phyloP scores from a whole-genome alignment of 2,329 filamentous ascomycete genomes.

The Gaeumannomyces sp. region DNA sequence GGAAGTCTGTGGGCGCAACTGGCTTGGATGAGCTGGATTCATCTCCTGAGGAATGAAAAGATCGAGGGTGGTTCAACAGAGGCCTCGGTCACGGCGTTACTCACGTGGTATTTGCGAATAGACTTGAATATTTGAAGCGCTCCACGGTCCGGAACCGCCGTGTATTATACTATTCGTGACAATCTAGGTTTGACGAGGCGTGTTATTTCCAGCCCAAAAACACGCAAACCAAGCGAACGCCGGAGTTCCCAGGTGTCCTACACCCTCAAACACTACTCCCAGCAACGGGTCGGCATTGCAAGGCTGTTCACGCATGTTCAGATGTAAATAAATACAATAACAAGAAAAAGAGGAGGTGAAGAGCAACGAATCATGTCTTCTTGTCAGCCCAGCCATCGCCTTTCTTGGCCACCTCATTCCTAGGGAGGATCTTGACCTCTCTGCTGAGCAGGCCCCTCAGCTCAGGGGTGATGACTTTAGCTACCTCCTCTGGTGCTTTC shows the following conservation, averaged over 20 bases:
- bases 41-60: background rate
- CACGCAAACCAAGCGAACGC: background rate
- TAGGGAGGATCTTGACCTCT: constrained; percentile 31
- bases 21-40: background rate
- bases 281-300: background rate
- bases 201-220: background rate
- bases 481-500: constrained; percentile 12
- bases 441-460: constrained; percentile 46
- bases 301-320: background rate
- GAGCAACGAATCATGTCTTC: background rate
- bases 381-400: constrained; percentile 13
- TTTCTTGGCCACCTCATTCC: constrained; percentile 8
- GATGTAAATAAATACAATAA: background rate
- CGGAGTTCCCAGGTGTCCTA: background rate
- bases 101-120: background rate
- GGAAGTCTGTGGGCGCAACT: background rate
- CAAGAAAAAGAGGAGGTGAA: background rate
- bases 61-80: background rate
- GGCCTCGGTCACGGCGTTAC: background rate
- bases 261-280: background rate
- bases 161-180: background rate
- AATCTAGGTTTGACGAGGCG: background rate
- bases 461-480: constrained; percentile 51
- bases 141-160: background rate
- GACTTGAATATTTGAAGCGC: background rate